Evolutionary conservation across 306 rosid species (phyloP).

Genomic region (Cyclanthera cordifolia): DNA sequence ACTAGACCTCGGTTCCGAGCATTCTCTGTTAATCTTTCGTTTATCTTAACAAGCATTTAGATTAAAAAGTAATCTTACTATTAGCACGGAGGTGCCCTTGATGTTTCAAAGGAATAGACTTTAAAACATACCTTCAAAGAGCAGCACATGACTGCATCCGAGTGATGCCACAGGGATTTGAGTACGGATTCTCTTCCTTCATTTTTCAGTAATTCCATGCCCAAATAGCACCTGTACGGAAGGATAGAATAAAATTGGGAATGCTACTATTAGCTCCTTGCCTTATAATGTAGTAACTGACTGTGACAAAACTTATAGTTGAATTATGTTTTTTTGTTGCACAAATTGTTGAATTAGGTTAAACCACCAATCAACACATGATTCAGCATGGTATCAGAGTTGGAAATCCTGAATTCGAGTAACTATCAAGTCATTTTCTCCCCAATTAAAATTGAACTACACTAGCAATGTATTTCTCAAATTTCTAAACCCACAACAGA

Average conservation of each 20-base stretch:
- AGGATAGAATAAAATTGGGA: conserved; percentile 8
- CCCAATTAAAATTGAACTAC: no score
- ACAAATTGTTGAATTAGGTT: no score
- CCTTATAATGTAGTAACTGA: no score
- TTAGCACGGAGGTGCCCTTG: neutral
- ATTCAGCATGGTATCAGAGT: no score
- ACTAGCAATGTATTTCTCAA: no score
- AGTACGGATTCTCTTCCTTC: conserved; percentile 76
- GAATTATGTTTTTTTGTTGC: no score
- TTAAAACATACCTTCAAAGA: conserved; percentile 52
- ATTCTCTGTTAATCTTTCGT: neutral
- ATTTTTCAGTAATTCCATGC: conserved; percentile 68
- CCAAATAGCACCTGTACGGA: conserved; percentile 61
- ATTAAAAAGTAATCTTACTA: neutral
- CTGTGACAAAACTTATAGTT: no score
- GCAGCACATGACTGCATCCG: conserved; percentile 85
- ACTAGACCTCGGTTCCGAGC: neutral
- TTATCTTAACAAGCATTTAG: neutral
- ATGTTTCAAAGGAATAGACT: neutral
- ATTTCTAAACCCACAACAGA: no score
- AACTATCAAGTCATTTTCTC: no score
- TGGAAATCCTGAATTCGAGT: no score
- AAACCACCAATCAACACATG: no score
- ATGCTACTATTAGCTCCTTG: conserved; percentile 16
- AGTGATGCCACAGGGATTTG: conserved; percentile 88